Base-by-base conservation (phyloP, 768 basidiomycete genomes). In the Podaxis carcinomalis region DNA sequence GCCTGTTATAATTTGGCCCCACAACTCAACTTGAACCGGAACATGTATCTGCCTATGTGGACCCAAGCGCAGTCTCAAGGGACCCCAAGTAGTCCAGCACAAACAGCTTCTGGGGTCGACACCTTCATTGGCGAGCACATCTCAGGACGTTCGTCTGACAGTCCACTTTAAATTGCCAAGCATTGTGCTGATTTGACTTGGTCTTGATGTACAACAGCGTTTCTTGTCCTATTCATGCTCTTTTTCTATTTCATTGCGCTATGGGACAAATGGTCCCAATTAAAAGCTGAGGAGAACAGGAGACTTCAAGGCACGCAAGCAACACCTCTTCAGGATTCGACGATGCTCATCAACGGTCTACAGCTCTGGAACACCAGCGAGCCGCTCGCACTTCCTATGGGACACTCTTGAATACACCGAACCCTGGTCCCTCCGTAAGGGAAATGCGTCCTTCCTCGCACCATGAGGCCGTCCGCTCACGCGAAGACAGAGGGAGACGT, bases 201-300 rank as follows among this genome's bases (percentile, higher is more conserved):
- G 40, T 23, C 23, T 7, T 23, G 21, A 11, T n/a, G 25, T 27
- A 25, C 39, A 16, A 52, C 40, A 27, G 57, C 70, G 0, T 35
- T 73, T 3, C 67, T 75, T 40, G 42, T 75, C 3, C 61, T 72
- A 10, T 54, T 74, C 14, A 52, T 74, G 36, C 68, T 77, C 13
- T 59, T 68, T 11, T 73, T 75, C 51, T 77, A 78, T 42, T 71
- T 68, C 5, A 60, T 76, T 39, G 75, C 75, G 19, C 66, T 77
- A 13, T 77, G 75, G 73, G 76, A 78, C 56, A 65, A 74, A 52
- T 78, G 74, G 74, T 61, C 71, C 39, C 63, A 66, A 44, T 65
- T 78, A 11, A 72, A 62, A 57, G 40, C 36, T 23, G 39, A 23
- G 10, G 62, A 63, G 39, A 52, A 25, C 6, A 56, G 27, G 25